These are phyloP conservation scores for Astragalus membranaceus DNA, from an alignment of 306 rosid genomes.

Conservation along the genomic window DNA sequence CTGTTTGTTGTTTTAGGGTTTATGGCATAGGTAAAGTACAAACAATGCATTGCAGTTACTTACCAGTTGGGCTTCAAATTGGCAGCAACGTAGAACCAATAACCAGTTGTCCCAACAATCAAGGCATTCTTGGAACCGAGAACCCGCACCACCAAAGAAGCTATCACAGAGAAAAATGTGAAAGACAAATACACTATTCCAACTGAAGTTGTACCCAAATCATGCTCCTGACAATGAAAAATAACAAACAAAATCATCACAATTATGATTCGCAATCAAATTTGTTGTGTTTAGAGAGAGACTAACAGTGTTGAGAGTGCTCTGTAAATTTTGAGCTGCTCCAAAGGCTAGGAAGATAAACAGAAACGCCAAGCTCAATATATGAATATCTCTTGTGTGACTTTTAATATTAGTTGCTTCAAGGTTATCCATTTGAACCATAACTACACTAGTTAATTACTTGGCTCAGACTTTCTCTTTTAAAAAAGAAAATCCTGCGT, in stretches of 20 bases:
- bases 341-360: constrained; percentile 81
- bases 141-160: constrained; percentile 71
- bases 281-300: background rate
- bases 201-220: constrained; percentile 77
- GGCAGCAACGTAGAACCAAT: constrained; percentile 80
- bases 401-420: background rate
- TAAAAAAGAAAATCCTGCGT: too few relatives aligned
- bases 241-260: background rate
- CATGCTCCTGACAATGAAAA: constrained; percentile 53
- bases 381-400: constrained; percentile 57
- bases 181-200: constrained; percentile 80
- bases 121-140: constrained; percentile 81
- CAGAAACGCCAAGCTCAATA: constrained; percentile 63
- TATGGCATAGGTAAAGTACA: too few relatives aligned
- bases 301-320: constrained; percentile 73
- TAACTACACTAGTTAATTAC: too few relatives aligned
- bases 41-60: too few relatives aligned
- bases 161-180: constrained; percentile 69
- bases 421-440: background rate
- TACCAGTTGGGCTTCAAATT: constrained; percentile 88
- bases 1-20: too few relatives aligned
- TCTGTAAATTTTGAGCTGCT: constrained; percentile 88
- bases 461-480: too few relatives aligned
- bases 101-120: constrained; percentile 79
- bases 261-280: background rate